Conservation (phyloP, 495 filamentous ascomycete species). For the Penicillium argentinense region DNA sequence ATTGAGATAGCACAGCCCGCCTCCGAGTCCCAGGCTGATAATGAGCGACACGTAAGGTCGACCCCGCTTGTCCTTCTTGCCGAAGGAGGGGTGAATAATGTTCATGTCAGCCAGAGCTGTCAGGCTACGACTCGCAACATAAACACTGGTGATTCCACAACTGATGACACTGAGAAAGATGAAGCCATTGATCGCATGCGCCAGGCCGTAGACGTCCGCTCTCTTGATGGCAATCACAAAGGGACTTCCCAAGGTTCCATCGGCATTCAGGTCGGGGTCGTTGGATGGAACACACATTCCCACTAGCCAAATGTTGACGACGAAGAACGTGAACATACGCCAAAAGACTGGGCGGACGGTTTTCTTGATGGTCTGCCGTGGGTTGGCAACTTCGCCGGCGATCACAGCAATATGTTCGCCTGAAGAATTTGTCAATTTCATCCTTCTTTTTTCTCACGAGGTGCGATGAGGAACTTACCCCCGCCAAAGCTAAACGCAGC, state of each 20-base stretch:
- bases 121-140: constrained; percentile 29
- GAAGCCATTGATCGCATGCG: constrained; percentile 30
- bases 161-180: constrained; percentile 31
- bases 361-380: constrained; percentile 26
- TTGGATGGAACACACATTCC: constrained; percentile 31
- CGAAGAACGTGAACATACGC: constrained; percentile 35
- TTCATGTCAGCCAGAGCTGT: constrained; percentile 26
- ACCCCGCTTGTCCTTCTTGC: constrained; percentile 25
- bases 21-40: constrained; percentile 23
- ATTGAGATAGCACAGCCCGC: constrained; percentile 29
- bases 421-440: background rate
- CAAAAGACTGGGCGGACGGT: constrained; percentile 30
- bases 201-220: constrained; percentile 24
- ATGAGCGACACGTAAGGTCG: constrained; percentile 23
- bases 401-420: constrained; percentile 32
- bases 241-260: constrained; percentile 28
- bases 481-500: constrained; percentile 32
- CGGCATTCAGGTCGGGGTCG: constrained; percentile 20
- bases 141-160: constrained; percentile 31
- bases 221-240: constrained; percentile 31
- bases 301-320: constrained; percentile 32
- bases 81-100: constrained; percentile 28
- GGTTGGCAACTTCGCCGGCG: constrained; percentile 27
- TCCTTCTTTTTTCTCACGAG: background rate
- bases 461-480: constrained; percentile 6